Evolutionary conservation across 305 asterid genomes (phyloP).

Genomic region (Ajuga reptans): DNA sequence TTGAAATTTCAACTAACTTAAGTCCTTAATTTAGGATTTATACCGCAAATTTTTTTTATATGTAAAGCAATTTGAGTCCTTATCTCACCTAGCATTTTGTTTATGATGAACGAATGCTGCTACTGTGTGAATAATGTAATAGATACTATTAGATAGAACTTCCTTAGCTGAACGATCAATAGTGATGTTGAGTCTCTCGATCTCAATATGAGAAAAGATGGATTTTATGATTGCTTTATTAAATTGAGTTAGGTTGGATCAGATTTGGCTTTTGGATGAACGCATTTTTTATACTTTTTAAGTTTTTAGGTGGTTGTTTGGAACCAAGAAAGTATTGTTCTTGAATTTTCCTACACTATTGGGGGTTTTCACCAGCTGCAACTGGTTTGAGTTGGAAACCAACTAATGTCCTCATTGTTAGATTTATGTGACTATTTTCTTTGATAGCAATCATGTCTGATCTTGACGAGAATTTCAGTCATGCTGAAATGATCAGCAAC

Average conservation of each 20-base stretch:
- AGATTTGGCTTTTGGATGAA: not conserved
- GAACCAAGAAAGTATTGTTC: not conserved
- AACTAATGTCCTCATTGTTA: not conserved
- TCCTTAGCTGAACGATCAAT: not conserved
- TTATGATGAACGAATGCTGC: not conserved
- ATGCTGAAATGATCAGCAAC: not conserved
- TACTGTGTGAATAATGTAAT: not conserved
- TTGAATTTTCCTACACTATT: not conserved
- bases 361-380: not conserved
- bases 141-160: not conserved
- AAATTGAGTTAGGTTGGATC: not conserved
- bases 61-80: not conserved
- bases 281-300: not conserved
- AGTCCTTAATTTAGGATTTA: not conserved
- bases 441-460: not conserved
- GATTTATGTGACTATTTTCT: constrained; percentile 2
- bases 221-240: not conserved
- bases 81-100: not conserved
- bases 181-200: not conserved
- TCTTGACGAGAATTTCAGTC: not conserved
- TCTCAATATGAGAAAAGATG: not conserved
- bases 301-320: not conserved
- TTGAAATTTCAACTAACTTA: not conserved
- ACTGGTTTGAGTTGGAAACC: not conserved
- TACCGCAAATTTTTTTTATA: not conserved